These are phyloP conservation scores for Colletotrichum tanaceti DNA, from an alignment of 2,329 filamentous ascomycete genomes.

Conservation along the genomic window DNA sequence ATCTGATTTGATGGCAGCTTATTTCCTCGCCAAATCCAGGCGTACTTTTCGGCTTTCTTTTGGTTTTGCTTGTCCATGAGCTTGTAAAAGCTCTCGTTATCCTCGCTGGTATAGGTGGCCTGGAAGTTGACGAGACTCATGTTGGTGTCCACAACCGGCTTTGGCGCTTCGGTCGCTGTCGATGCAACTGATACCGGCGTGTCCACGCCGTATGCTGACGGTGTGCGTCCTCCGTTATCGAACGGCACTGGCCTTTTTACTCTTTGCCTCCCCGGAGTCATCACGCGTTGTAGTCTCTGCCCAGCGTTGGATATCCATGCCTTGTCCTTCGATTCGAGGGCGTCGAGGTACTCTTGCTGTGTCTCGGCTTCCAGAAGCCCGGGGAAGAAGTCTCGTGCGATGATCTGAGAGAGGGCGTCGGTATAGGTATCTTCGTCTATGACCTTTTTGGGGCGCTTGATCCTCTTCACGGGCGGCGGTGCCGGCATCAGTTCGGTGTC, in stretches of 20 bases:
- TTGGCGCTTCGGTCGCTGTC: constrained; percentile 51
- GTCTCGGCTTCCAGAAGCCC: constrained; percentile 86
- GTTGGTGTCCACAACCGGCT: constrained; percentile 73
- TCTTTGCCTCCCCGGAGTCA: constrained; percentile 76
- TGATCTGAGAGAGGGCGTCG: constrained; percentile 89
- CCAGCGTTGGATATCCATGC: constrained; percentile 89
- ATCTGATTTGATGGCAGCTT: constrained; percentile 86
- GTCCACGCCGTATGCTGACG: constrained; percentile 75
- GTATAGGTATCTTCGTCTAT: constrained; percentile 96
- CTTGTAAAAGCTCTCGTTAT: constrained; percentile 96
- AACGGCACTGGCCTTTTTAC: constrained; percentile 47
- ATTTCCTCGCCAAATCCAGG: constrained; percentile 90
- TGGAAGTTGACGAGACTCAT: constrained; percentile 90
- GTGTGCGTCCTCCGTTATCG: constrained; percentile 63
- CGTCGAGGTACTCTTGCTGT: constrained; percentile 92
- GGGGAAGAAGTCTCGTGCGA: constrained; percentile 96
- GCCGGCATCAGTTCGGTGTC: constrained; percentile 86
- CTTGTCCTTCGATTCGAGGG: constrained; percentile 84
- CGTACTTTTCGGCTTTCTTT: constrained; percentile 84
- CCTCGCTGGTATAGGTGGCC: constrained; percentile 93
- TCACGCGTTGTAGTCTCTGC: constrained; percentile 77
- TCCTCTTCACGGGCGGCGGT: constrained; percentile 85
- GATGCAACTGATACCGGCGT: constrained; percentile 74
- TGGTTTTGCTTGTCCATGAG: constrained; percentile 91
- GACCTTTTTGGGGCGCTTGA: constrained; percentile 88